A percentile compares a stretch with the other conserved stretches of the same genome.
These are phyloP conservation scores for Saccharomyces hybrid DNA, from an alignment of 1,139 yeast genomes.

Conservation along the genomic window DNA sequence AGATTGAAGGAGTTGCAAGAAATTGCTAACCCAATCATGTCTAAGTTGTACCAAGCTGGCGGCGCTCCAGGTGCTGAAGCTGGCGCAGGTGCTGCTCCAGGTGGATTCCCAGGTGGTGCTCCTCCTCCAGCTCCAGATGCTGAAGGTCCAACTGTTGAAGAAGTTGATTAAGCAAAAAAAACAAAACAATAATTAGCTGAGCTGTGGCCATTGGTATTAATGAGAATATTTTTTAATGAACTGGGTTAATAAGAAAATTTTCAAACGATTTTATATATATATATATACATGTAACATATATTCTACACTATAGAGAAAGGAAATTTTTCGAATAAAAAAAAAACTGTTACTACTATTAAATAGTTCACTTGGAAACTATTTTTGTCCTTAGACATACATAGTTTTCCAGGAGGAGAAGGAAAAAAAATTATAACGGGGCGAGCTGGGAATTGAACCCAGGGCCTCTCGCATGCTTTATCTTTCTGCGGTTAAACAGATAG, in stretches of 20 bases:
- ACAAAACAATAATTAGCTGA: slow-evolving; percentile 6
- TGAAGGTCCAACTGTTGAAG: slow-evolving; percentile 63
- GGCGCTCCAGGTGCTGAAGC: slow-evolving; percentile 43
- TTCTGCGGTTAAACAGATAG: background rate
- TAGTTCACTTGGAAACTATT: no score
- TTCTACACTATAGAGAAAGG: background rate
- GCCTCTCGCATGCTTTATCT: slow-evolving; percentile 8
- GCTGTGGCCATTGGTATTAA: background rate
- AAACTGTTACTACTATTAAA: background rate
- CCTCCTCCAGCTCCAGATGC: slow-evolving; percentile 36
- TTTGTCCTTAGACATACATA: no score
- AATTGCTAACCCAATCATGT: slow-evolving; percentile 57
- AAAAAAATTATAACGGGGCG: slow-evolving; percentile 19
- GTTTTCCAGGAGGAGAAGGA: background rate
- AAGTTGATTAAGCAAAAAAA: slow-evolving; percentile 45
- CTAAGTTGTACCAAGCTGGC: slow-evolving; percentile 61
- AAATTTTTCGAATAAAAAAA: background rate
- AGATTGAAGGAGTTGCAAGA: slow-evolving; percentile 58
- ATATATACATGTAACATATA: background rate
- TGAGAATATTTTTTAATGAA: background rate
- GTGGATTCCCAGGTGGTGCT: slow-evolving; percentile 15
- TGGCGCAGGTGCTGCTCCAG: slow-evolving; percentile 35
- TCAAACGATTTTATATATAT: background rate
- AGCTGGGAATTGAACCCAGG: slow-evolving; percentile 30
- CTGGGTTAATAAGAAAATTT: background rate